Evolutionary conservation across 306 rosid genomes (phyloP), one percentile per base, ranked within the genome.

Genomic region (Rosa lucieae): DNA sequence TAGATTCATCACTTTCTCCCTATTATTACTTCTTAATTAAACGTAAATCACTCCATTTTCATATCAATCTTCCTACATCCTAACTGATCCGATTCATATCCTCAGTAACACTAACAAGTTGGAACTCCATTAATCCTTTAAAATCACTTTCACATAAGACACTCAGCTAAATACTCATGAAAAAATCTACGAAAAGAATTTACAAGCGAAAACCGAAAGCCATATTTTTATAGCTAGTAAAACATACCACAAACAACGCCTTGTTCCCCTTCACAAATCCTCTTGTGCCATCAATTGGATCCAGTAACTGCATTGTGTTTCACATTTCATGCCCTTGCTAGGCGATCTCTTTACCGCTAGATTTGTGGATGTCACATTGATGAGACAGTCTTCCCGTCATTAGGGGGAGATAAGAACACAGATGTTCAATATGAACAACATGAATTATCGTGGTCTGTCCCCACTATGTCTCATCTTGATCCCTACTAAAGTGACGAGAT

Each of bases 281-380:
- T 42, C 90, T 86, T 37, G 98, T 95, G 55, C 98, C 98, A 74
- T 95, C 97, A 58, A 93, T 91, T 32, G 98, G 99, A 87, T 95
- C 98, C 80, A 93, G 89, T 67, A 95, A 87, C 98, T 95, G 82
- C 81, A 89, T 82, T 79, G 82, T 67, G 74, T 78, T 75, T 80
- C 73, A 51, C 35, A 78, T 10, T 43, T 85, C 63, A 44, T 26
- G 29, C 29, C 29, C 29, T 26, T 26, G 29, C 29, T 26, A 26
- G 29, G 29, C 29, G 29, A 26, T 26, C 29, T 26, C 29, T 26
- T 26, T 26, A 26, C 1, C 29, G 29, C 29, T 26, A 26, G 29
- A 26, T 26, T 26, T 26, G 29, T 1, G 29, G 29, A 26, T 26
- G 1, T 26, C 29, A 26, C 29, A 0, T 26, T 26, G 29, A 26